phyloP scores from a whole-genome alignment of 306 rosid genomes.

The Aeschynomene evenia region DNA sequence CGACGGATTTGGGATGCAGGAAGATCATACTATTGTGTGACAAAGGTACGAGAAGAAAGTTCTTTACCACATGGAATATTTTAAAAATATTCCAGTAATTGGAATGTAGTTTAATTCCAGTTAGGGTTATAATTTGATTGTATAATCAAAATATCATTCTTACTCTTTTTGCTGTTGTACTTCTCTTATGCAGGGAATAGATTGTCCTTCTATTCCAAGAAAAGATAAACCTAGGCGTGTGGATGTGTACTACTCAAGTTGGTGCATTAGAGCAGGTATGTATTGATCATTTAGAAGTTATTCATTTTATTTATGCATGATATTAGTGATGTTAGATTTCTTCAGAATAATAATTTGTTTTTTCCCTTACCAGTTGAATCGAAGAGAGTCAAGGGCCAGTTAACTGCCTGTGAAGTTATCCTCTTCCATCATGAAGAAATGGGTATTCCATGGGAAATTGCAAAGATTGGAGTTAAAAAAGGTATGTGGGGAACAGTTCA shows the following conservation, averaged over 20 bases:
- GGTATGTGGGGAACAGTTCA: conserved; percentile 97
- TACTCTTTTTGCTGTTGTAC: not conserved
- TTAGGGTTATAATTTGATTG: not conserved
- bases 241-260: conserved; percentile 63
- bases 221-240: conserved; percentile 55
- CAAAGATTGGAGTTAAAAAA: conserved; percentile 84
- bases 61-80: conserved; percentile 4
- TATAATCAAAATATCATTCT: not conserved
- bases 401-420: conserved; percentile 82
- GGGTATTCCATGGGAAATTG: conserved; percentile 99
- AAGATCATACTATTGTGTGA: conserved; percentile 60
- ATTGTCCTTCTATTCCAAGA: conserved; percentile 50
- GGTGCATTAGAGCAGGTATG: conserved; percentile 69
- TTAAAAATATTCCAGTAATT: not conserved
- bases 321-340: not conserved
- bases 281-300: not conserved
- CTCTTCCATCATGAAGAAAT: conserved; percentile 95
- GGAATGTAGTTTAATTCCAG: not conserved
- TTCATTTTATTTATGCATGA: not conserved
- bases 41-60: conserved; percentile 48
- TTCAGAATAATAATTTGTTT: conserved; percentile 17
- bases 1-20: conserved; percentile 67
- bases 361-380: conserved; percentile 62
- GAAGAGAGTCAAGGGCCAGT: conserved; percentile 52
- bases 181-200: conserved; percentile 43